A percentile compares a stretch with the other conserved stretches of the same genome.
Evolutionary conservation across 495 filamentous ascomycete genomes (phyloP).

Genomic region (Lophium mytilinum): DNA sequence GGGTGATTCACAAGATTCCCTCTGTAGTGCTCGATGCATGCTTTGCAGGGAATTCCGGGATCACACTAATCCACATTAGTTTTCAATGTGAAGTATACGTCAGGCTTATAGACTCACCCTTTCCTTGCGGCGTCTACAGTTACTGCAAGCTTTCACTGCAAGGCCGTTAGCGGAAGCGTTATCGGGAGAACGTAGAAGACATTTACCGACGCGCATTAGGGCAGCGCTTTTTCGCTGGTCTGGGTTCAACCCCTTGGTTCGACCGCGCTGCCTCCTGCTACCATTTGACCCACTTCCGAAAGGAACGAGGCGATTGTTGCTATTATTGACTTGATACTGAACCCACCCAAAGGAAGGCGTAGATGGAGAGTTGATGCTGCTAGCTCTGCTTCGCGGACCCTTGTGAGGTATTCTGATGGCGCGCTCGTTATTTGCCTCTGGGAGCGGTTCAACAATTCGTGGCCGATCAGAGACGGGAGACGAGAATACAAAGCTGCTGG

Average conservation of each 20-base stretch:
- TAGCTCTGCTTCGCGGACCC: neutral
- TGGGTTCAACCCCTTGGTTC: slow-evolving; percentile 7
- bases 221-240: slow-evolving; percentile 22
- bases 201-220: slow-evolving; percentile 16
- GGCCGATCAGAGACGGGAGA: neutral
- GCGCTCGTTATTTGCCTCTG: neutral
- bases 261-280: slow-evolving; percentile 13
- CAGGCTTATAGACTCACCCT: neutral
- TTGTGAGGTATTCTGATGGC: slow-evolving; percentile 3
- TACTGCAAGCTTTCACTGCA: slow-evolving; percentile 5
- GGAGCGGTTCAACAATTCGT: neutral
- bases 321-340: slow-evolving; percentile 16
- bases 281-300: slow-evolving; percentile 9
- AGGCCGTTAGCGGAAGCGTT: too few species aligned
- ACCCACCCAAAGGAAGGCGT: slow-evolving; percentile 21
- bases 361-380: slow-evolving; percentile 12
- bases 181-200: too few species aligned
- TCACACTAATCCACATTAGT: slow-evolving; percentile 16
- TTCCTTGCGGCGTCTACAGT: slow-evolving; percentile 13
- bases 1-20: slow-evolving; percentile 17
- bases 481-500: neutral
- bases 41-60: slow-evolving; percentile 23
- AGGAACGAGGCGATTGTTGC: slow-evolving; percentile 10
- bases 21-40: slow-evolving; percentile 25
- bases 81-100: neutral